Evolutionary conservation across 2,329 filamentous ascomycete genomes (phyloP).

Genomic region (Fusarium nodosum): DNA sequence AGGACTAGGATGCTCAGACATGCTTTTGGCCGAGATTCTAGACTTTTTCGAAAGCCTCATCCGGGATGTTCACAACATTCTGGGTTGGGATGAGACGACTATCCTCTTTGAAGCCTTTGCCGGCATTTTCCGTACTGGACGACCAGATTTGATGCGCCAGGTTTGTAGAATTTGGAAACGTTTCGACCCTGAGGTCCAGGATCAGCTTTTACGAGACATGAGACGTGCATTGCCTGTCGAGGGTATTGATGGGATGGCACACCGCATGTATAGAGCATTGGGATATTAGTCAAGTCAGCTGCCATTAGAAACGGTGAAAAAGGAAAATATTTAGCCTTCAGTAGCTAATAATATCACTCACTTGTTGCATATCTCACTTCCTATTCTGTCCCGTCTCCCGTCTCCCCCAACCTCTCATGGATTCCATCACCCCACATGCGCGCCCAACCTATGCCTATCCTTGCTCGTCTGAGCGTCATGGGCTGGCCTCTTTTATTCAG

Average conservation of each 20-base stretch:
- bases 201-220: slow-evolving; percentile 38
- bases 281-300: slow-evolving; percentile 20
- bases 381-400: background rate
- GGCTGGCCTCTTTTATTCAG: slow-evolving; percentile 41
- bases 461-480: slow-evolving; percentile 44
- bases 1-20: slow-evolving; percentile 49
- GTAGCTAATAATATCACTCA: slow-evolving; percentile 24
- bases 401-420: slow-evolving; percentile 44
- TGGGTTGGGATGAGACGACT: slow-evolving; percentile 26
- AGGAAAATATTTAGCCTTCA: slow-evolving; percentile 7
- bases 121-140: slow-evolving; percentile 40
- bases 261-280: slow-evolving; percentile 44
- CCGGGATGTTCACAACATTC: slow-evolving; percentile 34
- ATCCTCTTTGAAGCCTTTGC: slow-evolving; percentile 45
- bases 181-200: slow-evolving; percentile 41
- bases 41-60: slow-evolving; percentile 46
- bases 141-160: slow-evolving; percentile 18
- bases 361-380: slow-evolving; percentile 36
- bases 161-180: slow-evolving; percentile 44
- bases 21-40: slow-evolving; percentile 44
- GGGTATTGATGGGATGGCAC: slow-evolving; percentile 29
- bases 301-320: background rate
- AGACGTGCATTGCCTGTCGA: slow-evolving; percentile 27
- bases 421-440: slow-evolving; percentile 39
- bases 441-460: slow-evolving; percentile 35